These are phyloP conservation scores for Viridothelium virens DNA, from an alignment of 495 filamentous ascomycete genomes.

Conservation along the genomic window DNA sequence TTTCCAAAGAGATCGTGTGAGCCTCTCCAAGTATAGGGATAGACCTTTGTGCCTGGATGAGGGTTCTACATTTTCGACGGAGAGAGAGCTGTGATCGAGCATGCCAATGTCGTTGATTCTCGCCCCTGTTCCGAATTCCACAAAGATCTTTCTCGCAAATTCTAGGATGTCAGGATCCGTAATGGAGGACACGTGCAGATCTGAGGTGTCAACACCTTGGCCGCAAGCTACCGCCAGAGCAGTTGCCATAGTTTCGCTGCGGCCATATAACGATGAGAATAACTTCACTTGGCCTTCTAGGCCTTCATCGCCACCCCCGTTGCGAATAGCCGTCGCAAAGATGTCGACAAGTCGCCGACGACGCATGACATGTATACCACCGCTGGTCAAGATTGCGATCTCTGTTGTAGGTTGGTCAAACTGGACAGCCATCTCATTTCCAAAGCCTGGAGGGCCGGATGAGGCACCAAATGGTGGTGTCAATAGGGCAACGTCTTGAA, in stretches of 20 bases:
- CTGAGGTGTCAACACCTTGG: conserved; percentile 68
- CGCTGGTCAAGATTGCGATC: conserved; percentile 84
- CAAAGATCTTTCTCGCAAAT: conserved; percentile 74
- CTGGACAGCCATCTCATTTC: conserved; percentile 90
- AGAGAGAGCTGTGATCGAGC: conserved; percentile 51
- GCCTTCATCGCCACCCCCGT: conserved; percentile 64
- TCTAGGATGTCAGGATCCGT: conserved; percentile 78
- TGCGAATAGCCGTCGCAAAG: conserved; percentile 71
- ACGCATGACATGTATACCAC: conserved; percentile 74
- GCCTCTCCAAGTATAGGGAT: conserved; percentile 73
- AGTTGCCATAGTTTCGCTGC: conserved; percentile 77
- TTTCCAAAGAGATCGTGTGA: conserved; percentile 83
- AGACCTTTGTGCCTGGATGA: conserved; percentile 85
- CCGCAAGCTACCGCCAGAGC: conserved; percentile 95
- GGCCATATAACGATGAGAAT: conserved; percentile 76
- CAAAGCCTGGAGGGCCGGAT: conserved; percentile 69
- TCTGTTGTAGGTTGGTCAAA: conserved; percentile 75
- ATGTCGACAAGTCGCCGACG: conserved; percentile 83
- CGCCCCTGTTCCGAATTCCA: conserved; percentile 81
- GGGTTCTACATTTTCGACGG: conserved; percentile 71
- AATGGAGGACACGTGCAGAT: conserved; percentile 57
- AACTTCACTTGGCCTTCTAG: conserved; percentile 69
- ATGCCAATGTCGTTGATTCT: conserved; percentile 63
- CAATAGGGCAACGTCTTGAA: conserved; percentile 69
- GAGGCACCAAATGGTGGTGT: conserved; percentile 61